Conservation (phyloP, 495 filamentous ascomycete genomes). For the Tuber brumale region DNA sequence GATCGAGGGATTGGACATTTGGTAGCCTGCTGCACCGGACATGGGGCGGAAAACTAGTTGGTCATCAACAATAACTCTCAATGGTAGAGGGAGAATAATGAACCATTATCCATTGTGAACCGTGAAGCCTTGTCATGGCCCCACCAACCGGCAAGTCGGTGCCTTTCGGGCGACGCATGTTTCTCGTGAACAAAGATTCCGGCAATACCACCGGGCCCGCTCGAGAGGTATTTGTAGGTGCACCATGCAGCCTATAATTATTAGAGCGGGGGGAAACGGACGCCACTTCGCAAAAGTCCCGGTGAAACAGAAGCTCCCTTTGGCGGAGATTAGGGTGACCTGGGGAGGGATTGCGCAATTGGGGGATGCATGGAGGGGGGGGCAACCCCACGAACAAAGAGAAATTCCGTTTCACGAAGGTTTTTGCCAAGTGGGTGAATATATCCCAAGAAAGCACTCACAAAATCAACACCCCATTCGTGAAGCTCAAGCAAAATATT, state of each 20-base stretch:
- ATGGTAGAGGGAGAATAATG: neutral
- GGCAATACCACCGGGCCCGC: slow-evolving; percentile 79
- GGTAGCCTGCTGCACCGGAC: slow-evolving; percentile 61
- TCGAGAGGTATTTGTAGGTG: slow-evolving; percentile 93
- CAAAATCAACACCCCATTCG: slow-evolving; percentile 89
- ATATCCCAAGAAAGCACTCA: slow-evolving; percentile 9
- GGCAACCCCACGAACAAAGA: neutral
- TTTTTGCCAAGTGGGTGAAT: neutral
- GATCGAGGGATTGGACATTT: slow-evolving; percentile 62
- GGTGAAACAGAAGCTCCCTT: neutral
- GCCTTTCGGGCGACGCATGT: slow-evolving; percentile 51
- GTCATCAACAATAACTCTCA: slow-evolving; percentile 41
- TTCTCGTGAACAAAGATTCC: slow-evolving; percentile 80
- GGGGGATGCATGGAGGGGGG: neutral
- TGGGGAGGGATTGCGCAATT: neutral
- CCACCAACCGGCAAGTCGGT: slow-evolving; percentile 41
- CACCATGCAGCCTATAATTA: slow-evolving; percentile 66
- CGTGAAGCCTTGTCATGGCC: slow-evolving; percentile 34
- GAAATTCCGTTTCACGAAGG: neutral
- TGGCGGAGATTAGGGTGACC: neutral
- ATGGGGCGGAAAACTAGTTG: slow-evolving; percentile 67
- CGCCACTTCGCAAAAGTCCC: neutral
- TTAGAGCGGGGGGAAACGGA: neutral
- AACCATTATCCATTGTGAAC: slow-evolving; percentile 54
- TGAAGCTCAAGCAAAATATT: slow-evolving; percentile 80